phyloP scores from a whole-genome alignment of 2,329 filamentous ascomycete genomes.

The Aspergillus glaucus region DNA sequence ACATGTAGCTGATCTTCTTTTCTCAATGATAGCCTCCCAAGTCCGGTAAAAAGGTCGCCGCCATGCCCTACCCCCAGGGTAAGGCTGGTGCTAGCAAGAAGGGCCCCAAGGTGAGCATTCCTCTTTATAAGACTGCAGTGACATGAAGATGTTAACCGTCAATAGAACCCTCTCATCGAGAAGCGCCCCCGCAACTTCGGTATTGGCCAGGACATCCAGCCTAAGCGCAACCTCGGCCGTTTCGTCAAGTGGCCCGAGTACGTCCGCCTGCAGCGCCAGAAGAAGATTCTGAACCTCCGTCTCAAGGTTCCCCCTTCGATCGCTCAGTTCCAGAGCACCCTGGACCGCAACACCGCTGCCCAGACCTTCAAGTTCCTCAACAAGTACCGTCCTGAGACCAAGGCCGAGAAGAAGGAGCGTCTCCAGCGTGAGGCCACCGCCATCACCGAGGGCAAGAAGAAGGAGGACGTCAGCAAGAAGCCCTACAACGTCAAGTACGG shows the following conservation, averaged over 20 bases:
- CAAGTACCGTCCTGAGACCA: constrained; percentile 99
- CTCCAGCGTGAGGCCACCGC: constrained; percentile 96
- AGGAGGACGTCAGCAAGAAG: constrained; percentile 99
- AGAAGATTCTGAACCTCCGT: constrained; percentile 95
- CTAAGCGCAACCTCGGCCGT: constrained; percentile 86
- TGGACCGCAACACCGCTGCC: constrained; percentile 93
- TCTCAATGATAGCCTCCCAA: constrained; percentile 99
- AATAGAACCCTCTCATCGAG: constrained; percentile 97
- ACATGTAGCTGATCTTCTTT: constrained; percentile 84
- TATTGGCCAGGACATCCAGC: constrained; percentile 98
- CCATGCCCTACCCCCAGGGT: constrained; percentile 91
- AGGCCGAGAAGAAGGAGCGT: constrained; percentile 99
- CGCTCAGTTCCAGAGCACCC: constrained; percentile 94
- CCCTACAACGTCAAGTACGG: constrained; percentile 99
- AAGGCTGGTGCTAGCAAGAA: constrained; percentile 88
- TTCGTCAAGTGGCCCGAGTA: constrained; percentile 99
- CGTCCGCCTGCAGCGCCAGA: constrained; percentile 91
- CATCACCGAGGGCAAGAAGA: constrained; percentile 99
- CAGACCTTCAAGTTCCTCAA: constrained; percentile 99
- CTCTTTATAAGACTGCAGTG: constrained; percentile 7
- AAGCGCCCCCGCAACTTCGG: constrained; percentile 96
- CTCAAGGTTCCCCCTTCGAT: constrained; percentile 97
- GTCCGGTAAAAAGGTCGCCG: constrained; percentile 91
- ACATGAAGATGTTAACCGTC: constrained; percentile 11
- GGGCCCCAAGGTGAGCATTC: constrained; percentile 79